phyloP scores from a whole-genome alignment of 2,329 filamentous ascomycete genomes.

The Aspergillus fructus region DNA sequence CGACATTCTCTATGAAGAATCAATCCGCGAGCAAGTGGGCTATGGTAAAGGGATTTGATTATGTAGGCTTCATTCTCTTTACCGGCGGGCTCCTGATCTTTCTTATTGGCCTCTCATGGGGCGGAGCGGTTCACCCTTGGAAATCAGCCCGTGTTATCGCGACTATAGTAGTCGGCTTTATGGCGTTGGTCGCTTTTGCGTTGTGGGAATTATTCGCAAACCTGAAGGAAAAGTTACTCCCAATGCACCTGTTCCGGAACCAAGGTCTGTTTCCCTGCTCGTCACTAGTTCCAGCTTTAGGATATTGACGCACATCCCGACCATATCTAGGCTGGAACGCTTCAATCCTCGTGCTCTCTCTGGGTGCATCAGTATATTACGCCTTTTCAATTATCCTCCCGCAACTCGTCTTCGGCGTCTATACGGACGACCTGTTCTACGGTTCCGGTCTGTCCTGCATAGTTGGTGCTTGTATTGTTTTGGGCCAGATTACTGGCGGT shows the following conservation, averaged over 20 bases:
- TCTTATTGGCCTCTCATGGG: conserved; percentile 42
- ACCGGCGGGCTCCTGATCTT: conserved; percentile 43
- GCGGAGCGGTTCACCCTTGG: conserved; percentile 4
- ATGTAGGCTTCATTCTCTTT: conserved; percentile 46
- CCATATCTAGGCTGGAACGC: background rate
- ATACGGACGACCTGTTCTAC: background rate
- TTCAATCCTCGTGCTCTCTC: background rate
- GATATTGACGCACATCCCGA: background rate
- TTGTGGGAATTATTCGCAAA: background rate
- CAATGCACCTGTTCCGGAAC: background rate
- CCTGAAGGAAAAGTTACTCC: background rate
- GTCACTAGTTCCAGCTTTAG: background rate
- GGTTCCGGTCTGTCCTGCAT: background rate
- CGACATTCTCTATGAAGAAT: background rate
- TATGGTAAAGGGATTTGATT: background rate
- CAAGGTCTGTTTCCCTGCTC: background rate
- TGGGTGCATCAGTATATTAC: too few relatives aligned
- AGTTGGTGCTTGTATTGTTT: background rate
- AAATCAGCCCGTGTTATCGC: conserved; percentile 5
- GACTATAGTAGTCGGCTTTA: background rate
- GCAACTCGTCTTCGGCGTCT: too few relatives aligned
- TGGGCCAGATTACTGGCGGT: background rate
- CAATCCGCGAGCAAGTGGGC: background rate
- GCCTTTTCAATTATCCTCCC: too few relatives aligned
- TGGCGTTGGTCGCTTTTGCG: background rate